Conservation (phyloP, 2,329 filamentous ascomycete species). For the Exserohilum rostratum region DNA sequence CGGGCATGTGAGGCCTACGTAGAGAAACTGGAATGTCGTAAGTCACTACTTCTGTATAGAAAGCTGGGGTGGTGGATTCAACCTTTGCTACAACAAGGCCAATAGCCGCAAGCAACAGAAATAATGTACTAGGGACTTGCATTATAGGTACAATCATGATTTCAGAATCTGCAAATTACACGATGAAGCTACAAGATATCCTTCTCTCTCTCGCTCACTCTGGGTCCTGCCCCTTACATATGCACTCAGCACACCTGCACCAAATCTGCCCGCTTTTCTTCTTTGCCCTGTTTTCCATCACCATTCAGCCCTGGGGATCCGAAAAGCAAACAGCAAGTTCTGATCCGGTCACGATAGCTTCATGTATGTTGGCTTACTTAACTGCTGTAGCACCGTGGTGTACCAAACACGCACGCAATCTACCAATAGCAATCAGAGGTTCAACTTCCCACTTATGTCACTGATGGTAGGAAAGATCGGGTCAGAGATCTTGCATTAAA, state of each 20-base stretch:
- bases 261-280: neutral
- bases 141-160: neutral
- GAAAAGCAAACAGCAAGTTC: neutral
- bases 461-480: no score
- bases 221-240: conserved; percentile 1
- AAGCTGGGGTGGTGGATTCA: no score
- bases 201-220: no score
- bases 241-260: neutral
- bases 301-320: neutral
- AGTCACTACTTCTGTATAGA: neutral
- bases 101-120: neutral
- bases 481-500: no score
- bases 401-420: neutral
- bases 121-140: neutral
- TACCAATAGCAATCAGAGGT: neutral
- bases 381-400: neutral
- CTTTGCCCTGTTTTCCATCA: neutral
- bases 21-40: conserved; percentile 22
- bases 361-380: neutral
- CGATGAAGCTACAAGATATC: no score
- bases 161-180: no score
- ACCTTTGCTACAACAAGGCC: conserved; percentile 5
- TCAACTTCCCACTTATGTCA: neutral
- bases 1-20: conserved; percentile 34
- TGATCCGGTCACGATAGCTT: neutral